Conservation (phyloP, 192 early-diverging fungal genomes). For the Tieghemiomyces parasiticus region DNA sequence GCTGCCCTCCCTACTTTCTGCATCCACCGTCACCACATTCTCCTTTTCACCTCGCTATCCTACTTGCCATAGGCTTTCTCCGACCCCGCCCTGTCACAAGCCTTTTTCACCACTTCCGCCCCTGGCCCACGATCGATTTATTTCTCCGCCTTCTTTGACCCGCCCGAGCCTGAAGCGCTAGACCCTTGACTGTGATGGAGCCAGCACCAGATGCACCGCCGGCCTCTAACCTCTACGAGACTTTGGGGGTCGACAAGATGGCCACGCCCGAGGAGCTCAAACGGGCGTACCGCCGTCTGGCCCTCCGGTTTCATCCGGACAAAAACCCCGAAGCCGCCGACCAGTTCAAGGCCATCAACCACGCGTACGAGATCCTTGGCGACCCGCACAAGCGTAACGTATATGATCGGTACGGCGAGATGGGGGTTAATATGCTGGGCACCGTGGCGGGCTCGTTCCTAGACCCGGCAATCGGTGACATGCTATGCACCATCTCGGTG, state of each 20-base stretch:
- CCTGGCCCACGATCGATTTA: too few species aligned
- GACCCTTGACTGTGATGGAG: too few species aligned
- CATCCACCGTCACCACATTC: too few species aligned
- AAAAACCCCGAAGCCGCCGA: constrained; percentile 56
- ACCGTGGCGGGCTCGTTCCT: constrained; percentile 48
- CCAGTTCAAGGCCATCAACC: constrained; percentile 70
- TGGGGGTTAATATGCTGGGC: constrained; percentile 61
- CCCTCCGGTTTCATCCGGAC: constrained; percentile 84
- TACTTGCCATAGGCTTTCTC: too few species aligned
- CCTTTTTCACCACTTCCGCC: too few species aligned
- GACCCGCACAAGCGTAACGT: constrained; percentile 72
- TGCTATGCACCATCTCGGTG: constrained; percentile 42
- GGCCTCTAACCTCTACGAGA: constrained; percentile 64
- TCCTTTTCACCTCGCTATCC: too few species aligned
- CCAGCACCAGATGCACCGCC: too few species aligned
- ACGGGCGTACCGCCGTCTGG: constrained; percentile 63
- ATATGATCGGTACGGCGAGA: constrained; percentile 84
- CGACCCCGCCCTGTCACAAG: too few species aligned
- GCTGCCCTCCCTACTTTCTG: too few species aligned
- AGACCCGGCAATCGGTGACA: constrained; percentile 45
- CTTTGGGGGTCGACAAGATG: constrained; percentile 53
- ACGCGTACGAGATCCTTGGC: constrained; percentile 65
- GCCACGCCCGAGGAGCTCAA: constrained; percentile 63
- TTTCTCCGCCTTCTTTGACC: too few species aligned
- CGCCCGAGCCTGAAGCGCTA: too few species aligned